Base-by-base conservation (phyloP, 805 yeast species). In the Cyberlindnera suaveolens region DNA sequence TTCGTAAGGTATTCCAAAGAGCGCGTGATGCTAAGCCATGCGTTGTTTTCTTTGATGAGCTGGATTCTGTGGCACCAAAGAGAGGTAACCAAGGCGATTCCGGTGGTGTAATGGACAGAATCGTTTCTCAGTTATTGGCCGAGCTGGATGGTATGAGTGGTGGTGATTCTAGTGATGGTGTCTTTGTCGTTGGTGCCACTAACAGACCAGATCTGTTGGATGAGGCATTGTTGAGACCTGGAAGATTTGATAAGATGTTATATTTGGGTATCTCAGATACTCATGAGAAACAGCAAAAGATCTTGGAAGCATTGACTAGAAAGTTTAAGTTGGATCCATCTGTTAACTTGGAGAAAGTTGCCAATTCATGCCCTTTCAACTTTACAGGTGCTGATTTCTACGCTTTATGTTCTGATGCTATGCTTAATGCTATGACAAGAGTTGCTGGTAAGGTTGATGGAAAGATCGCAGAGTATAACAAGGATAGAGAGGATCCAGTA, bases 31-130 rank as follows among this genome's bases (percentile, higher is more conserved):
- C 98, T 13, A 85, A 83, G 60, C 99, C 99, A 1, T 93, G 99
- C 70, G 97, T 93, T 16, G 89, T 93, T 15, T 93, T 93, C 64
- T 93, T 93, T 59, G 99, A 93, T 67, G 99, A 93, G 66, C 73
- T 93, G 64, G 99, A 93, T 65, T 89, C 97, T 1, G 97, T 93
- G 1, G 99, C 99, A 0, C 98, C 98, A 2, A 91, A 93, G 62
- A 80, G 98, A 69, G 99, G 99, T 26, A 90, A 91, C 61, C 97
- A 93, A 59, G 98, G 99, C 19, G 99, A 93, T 63, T 89, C 97
- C 3, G 98, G 98, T 15, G 99, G 98, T 52, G 98, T 93, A 3
- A 93, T 93, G 99, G 99, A 93, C 61, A 77, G 99, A 63, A 93
- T 93, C 50, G 99, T 93, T 0, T 90, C 97, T 0, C 99, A 93